phyloP scores from a whole-genome alignment of 768 basidiomycete species.

The Pulveroboletus sp. region DNA sequence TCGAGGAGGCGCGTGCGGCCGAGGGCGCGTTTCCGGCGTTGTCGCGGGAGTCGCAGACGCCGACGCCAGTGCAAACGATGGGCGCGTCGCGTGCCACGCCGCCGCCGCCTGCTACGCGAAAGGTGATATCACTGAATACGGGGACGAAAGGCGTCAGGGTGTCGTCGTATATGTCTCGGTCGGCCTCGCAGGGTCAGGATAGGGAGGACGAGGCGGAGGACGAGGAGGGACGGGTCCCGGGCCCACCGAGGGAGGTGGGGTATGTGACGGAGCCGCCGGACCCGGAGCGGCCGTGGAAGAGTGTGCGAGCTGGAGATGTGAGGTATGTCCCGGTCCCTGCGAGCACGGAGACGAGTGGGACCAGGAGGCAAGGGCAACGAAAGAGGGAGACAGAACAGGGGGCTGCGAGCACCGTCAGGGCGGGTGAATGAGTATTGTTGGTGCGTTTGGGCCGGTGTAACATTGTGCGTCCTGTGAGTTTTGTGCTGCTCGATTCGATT shows the following conservation, averaged over 20 bases:
- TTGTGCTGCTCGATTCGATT: too few relatives aligned
- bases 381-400: background rate
- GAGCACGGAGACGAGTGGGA: background rate
- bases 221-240: conserved; percentile 36
- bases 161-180: conserved; percentile 44
- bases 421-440: background rate
- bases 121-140: conserved; percentile 54
- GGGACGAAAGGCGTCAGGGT: conserved; percentile 49
- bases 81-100: conserved; percentile 13
- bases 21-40: conserved; percentile 63
- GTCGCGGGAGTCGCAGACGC: conserved; percentile 1
- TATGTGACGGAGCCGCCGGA: conserved; percentile 29
- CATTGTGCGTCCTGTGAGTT: background rate
- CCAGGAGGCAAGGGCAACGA: background rate
- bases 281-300: conserved; percentile 40
- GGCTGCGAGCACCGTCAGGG: background rate
- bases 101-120: conserved; percentile 43
- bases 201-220: conserved; percentile 38
- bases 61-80: background rate
- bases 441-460: background rate
- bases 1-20: conserved; percentile 45
- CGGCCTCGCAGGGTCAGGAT: conserved; percentile 33
- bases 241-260: conserved; percentile 35
- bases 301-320: conserved; percentile 31
- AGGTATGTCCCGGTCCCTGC: conserved; percentile 35